Evolutionary conservation across 2,329 filamentous ascomycete species (phyloP).

Genomic region (Xylariaceae sp.): DNA sequence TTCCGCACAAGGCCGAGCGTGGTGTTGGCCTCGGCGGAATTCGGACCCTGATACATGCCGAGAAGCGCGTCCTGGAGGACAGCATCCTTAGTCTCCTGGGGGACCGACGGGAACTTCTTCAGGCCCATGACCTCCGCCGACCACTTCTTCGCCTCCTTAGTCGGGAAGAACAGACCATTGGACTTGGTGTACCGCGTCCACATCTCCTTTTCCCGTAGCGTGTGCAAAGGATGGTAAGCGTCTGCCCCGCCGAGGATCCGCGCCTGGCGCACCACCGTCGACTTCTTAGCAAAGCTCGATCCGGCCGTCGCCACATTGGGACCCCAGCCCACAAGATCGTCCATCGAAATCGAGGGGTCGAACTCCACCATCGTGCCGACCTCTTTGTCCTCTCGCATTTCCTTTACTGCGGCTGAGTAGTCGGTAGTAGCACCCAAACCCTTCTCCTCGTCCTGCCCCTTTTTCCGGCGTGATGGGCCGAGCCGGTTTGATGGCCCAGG

Average conservation of each 20-base stretch:
- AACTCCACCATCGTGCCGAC: conserved; percentile 32
- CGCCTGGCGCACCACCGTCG: conserved; percentile 37
- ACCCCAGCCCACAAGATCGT: conserved; percentile 36
- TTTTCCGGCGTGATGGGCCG: too few relatives aligned
- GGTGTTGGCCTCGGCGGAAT: conserved; percentile 30
- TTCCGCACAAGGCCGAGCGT: conserved; percentile 33
- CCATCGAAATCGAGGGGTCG: conserved; percentile 34
- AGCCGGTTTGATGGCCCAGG: too few relatives aligned
- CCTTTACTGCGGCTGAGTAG: conserved; percentile 6
- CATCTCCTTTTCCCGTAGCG: conserved; percentile 24
- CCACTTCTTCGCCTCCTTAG: conserved; percentile 32
- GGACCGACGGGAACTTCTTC: conserved; percentile 16
- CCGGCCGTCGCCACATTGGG: conserved; percentile 36
- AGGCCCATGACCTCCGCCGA: conserved; percentile 19
- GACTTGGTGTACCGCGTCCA: conserved; percentile 24
- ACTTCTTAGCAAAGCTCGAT: conserved; percentile 32
- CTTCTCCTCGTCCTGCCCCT: background rate
- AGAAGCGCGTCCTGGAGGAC: conserved; percentile 37
- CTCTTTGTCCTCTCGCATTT: conserved; percentile 25
- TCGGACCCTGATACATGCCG: conserved; percentile 36
- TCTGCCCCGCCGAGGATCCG: conserved; percentile 38
- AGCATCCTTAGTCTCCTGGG: conserved; percentile 26
- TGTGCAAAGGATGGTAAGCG: conserved; percentile 30
- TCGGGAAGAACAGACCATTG: conserved; percentile 39
- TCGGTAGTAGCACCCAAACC: too few relatives aligned